phyloP scores from a whole-genome alignment of 495 filamentous ascomycete genomes.

The Penicillium mononematosum region DNA sequence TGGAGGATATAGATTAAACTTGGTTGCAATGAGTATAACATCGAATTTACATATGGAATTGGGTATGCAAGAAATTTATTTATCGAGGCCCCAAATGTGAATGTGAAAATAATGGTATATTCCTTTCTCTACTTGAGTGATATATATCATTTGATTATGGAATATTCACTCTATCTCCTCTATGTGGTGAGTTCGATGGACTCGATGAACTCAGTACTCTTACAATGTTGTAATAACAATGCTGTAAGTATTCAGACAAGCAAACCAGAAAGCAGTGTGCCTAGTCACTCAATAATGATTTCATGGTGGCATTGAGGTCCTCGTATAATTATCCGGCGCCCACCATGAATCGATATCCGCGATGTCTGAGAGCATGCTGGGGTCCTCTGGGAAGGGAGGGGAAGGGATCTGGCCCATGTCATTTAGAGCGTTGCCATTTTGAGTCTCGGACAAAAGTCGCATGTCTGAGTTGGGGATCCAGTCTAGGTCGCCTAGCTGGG shows the following conservation, averaged over 20 bases:
- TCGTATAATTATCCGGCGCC: constrained; percentile 21
- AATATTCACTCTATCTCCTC: not conserved
- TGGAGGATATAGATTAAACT: constrained; percentile 10
- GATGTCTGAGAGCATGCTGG: constrained; percentile 33
- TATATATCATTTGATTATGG: not conserved
- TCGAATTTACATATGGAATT: not conserved
- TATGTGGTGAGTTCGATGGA: not conserved
- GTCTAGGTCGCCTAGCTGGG: constrained; percentile 32
- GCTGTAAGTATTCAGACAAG: not conserved
- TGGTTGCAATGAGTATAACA: not conserved
- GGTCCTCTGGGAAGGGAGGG: constrained; percentile 27
- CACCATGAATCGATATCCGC: constrained; percentile 45
- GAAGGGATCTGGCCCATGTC: constrained; percentile 10
- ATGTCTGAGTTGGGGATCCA: constrained; percentile 39
- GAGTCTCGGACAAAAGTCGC: constrained; percentile 31
- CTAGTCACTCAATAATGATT: not conserved
- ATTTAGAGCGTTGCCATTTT: constrained; percentile 11
- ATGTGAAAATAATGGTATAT: not conserved
- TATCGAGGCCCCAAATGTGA: not conserved
- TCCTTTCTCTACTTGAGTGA: not conserved
- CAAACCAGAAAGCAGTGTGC: not conserved
- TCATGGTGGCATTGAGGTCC: constrained; percentile 1
- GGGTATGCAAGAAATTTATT: not conserved
- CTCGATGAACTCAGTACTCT: not conserved
- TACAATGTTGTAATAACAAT: not conserved